Conservation (phyloP, 2,329 filamentous ascomycete genomes). For the Cercospora beticola region DNA sequence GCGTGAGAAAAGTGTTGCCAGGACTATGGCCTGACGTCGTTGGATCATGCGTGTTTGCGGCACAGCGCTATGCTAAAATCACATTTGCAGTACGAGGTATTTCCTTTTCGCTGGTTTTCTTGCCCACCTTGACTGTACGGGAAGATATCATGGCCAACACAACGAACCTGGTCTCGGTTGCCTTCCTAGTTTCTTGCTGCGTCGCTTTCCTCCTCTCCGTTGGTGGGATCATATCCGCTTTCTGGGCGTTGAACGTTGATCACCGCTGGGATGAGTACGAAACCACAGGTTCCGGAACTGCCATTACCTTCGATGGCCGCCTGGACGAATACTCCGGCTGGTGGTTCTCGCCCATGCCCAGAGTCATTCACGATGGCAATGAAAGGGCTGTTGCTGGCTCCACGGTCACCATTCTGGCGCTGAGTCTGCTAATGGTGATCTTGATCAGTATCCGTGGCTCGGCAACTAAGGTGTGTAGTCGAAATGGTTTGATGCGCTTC, state of each 20-base stretch:
- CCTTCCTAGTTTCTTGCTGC: not conserved
- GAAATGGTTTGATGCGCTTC: fast-evolving
- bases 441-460: not conserved
- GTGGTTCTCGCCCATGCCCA: not conserved
- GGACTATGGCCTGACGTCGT: not conserved
- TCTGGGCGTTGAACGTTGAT: not conserved
- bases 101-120: not conserved
- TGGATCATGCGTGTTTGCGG: not conserved
- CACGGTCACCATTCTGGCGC: not conserved
- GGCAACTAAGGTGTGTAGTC: not conserved
- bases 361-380: not conserved
- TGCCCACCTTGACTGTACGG: not conserved
- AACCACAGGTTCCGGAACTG: not conserved
- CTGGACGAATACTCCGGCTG: not conserved
- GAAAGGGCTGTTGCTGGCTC: not conserved
- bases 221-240: not conserved
- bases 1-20: not conserved
- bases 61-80: not conserved
- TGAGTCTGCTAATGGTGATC: not conserved
- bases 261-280: not conserved
- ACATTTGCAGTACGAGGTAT: not conserved
- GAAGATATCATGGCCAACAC: not conserved
- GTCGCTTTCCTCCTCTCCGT: not conserved
- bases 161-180: not conserved
- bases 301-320: not conserved